phyloP scores from a whole-genome alignment of 371 early-diverging fungal genomes.

The Mortierella sp. region DNA sequence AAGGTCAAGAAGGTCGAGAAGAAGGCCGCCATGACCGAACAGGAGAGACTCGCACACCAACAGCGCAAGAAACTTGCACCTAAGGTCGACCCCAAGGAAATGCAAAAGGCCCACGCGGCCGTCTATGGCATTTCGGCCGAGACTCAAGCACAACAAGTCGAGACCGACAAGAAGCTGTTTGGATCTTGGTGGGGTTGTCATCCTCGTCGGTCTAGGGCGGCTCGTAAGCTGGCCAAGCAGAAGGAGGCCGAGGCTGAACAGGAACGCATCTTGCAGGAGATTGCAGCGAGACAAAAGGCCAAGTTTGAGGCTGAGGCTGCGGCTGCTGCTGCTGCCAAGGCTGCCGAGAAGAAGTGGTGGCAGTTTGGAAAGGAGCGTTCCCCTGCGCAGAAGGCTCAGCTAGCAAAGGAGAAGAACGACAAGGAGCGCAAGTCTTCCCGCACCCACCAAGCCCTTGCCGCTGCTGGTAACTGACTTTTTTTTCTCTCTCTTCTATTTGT shows the following conservation, averaged over 20 bases:
- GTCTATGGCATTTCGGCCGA: slow-evolving; percentile 22
- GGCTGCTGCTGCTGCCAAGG: slow-evolving; percentile 30
- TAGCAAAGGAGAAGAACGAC: slow-evolving; percentile 29
- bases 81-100: slow-evolving; percentile 55
- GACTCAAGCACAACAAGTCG: slow-evolving; percentile 25
- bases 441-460: slow-evolving; percentile 24
- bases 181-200: slow-evolving; percentile 54
- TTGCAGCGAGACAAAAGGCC: slow-evolving; percentile 37
- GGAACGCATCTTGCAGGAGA: slow-evolving; percentile 31
- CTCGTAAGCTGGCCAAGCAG: slow-evolving; percentile 42
- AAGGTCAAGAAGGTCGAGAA: slow-evolving; percentile 1
- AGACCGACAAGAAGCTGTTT: slow-evolving; percentile 47
- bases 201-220: slow-evolving; percentile 45
- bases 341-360: slow-evolving; percentile 45
- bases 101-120: slow-evolving; percentile 42
- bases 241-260: slow-evolving; percentile 42
- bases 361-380: slow-evolving; percentile 19
- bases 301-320: slow-evolving; percentile 35
- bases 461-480: slow-evolving; percentile 20
- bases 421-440: slow-evolving; percentile 43
- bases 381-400: slow-evolving; percentile 21
- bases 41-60: slow-evolving; percentile 26
- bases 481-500: not conserved
- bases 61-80: slow-evolving; percentile 37
- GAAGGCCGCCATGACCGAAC: slow-evolving; percentile 23